These are phyloP conservation scores for Solanum piurae DNA, from an alignment of 257 asterid species.

Conservation along the genomic window DNA sequence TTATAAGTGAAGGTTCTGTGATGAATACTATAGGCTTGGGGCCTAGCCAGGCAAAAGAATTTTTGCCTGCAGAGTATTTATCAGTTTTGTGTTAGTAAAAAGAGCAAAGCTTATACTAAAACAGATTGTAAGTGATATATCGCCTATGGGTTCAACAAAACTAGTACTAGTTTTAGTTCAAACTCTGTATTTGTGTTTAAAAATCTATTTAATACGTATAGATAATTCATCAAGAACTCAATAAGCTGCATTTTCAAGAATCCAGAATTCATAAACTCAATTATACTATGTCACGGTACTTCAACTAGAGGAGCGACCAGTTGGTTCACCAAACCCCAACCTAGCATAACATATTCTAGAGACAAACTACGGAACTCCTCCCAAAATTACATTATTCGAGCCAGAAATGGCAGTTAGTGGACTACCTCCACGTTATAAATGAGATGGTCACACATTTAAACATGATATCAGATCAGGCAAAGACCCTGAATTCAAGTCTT, in stretches of 20 bases:
- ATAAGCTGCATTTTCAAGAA: not conserved
- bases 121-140: not conserved
- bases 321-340: not conserved
- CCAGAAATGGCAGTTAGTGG: not conserved
- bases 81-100: not conserved
- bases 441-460: not conserved
- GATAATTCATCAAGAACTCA: not conserved
- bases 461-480: not conserved
- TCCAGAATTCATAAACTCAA: not conserved
- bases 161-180: too few species aligned
- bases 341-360: not conserved
- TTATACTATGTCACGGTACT: not conserved
- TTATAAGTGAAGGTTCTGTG: not conserved
- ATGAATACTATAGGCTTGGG: not conserved
- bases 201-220: not conserved
- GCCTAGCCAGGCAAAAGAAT: not conserved
- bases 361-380: not conserved
- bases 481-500: not conserved
- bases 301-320: not conserved
- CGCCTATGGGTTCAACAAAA: too few species aligned
- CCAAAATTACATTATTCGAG: not conserved
- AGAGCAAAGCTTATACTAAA: too few species aligned
- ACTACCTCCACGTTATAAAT: not conserved
- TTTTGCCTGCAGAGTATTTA: not conserved
- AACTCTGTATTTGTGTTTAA: not conserved